Conservation (phyloP, 225 moss, liverwort and hornwort species). For the Sphagnum contortum region DNA sequence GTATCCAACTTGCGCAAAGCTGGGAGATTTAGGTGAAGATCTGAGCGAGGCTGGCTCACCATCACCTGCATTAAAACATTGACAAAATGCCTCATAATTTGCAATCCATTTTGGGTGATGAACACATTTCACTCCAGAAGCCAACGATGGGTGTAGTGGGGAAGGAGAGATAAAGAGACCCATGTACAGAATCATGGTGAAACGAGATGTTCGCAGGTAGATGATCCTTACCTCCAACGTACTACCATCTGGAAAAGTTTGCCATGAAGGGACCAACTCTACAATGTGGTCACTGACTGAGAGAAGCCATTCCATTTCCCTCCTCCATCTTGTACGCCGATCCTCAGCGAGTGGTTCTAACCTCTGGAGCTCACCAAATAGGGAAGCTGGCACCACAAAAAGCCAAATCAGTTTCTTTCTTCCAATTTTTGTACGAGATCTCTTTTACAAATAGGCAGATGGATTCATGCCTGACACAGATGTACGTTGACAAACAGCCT, state of each 20-base stretch:
- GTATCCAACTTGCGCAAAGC: conserved; percentile 90
- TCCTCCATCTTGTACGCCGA: conserved; percentile 85
- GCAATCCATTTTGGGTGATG: no score
- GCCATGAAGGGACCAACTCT: conserved; percentile 94
- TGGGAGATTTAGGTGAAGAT: conserved; percentile 82
- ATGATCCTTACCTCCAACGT: conserved; percentile 49
- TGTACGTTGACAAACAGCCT: not conserved
- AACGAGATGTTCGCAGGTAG: no score
- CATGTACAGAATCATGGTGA: no score
- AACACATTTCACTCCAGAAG: no score
- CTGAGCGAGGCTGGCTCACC: conserved; percentile 83
- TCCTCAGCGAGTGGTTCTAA: conserved; percentile 80
- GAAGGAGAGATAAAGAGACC: no score
- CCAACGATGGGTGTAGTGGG: no score
- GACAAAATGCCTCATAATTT: no score
- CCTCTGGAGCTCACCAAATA: conserved; percentile 97
- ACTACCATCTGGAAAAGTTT: conserved; percentile 71
- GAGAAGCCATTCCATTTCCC: conserved; percentile 98
- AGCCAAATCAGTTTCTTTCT: not conserved
- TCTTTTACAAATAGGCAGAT: not conserved
- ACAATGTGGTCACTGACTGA: conserved; percentile 96
- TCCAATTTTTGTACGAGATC: no score
- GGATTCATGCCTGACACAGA: not conserved
- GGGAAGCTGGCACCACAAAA: conserved; percentile 48
- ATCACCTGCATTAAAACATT: conserved; percentile 51